Base-by-base conservation (phyloP, 371 early-diverging fungal genomes). In the Circinella minor region DNA sequence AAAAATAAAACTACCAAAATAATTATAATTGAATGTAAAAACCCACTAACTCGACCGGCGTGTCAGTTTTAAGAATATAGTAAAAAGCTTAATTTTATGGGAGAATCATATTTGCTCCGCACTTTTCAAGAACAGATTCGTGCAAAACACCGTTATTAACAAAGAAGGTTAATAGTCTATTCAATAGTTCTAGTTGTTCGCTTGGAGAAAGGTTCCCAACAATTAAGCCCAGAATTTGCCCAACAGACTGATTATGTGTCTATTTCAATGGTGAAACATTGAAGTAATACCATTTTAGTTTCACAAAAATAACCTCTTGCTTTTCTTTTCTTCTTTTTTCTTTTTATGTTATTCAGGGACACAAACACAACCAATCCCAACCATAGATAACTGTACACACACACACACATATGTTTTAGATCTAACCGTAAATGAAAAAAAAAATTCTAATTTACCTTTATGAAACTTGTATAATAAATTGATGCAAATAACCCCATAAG, bases 401-500 rank as follows among this genome's bases (percentile, higher is more conserved):
- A 13, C 46, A 20, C 60, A 60, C 36, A 57, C 20, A 43, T 3
- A 43, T 3, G n/a, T n/a, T n/a, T n/a, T n/a, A 27, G 27, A 27
- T 27, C 27, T 27, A 27, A 27, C 27, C 27, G 27, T 27, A 27
- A 27, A 27, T 27, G n/a, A n/a, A 27, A 27, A 27, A 27, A 27
- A 27, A 27, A 27, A 27, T 27, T 27, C 27, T 27, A 27, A 9
- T 43, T 43, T 63, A 88, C 86, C 88, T 92, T 91, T 71, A 94
- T 92, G 73, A 98, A 98, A 65, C 92, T 91, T 69, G 90, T 88
- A 72, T 91, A 94, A 75, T 99, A 99, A 76, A 98, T 90, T 76
- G 92, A 91, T 39, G 96, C 91, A 84, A 99, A 99, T 20, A 95
- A 77, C 0, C 95, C 97, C 99, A 99, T 99, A 61, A 99, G 77